These are phyloP conservation scores for Hyaloperonospora arabidopsidis DNA, from an alignment of 352 stramenopile species.

Conservation along the genomic window DNA sequence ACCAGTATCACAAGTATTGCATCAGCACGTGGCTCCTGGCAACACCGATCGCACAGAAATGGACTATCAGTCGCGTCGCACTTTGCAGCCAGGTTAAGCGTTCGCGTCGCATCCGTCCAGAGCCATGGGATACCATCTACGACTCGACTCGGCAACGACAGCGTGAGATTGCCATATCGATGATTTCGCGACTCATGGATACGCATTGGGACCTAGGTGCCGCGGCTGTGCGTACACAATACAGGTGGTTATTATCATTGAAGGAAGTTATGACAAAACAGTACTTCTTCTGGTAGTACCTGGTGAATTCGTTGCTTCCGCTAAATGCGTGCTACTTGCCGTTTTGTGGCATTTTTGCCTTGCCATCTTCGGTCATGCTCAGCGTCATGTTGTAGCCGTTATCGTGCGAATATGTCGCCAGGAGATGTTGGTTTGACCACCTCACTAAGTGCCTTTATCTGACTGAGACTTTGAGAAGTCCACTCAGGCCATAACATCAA, in stretches of 20 bases:
- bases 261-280: conserved; percentile 51
- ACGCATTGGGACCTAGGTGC: conserved; percentile 49
- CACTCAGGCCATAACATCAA: too few relatives aligned
- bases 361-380: too few relatives aligned
- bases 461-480: too few relatives aligned
- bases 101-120: conserved; percentile 64
- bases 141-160: conserved; percentile 66
- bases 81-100: conserved; percentile 62
- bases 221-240: conserved; percentile 46
- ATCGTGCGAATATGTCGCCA: too few relatives aligned
- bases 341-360: conserved; percentile 14
- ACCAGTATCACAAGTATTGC: conserved; percentile 61
- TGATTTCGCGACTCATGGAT: conserved; percentile 83
- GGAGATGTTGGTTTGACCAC: too few relatives aligned
- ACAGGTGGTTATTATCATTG: conserved; percentile 56
- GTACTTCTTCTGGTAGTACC: conserved; percentile 53
- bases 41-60: conserved; percentile 71
- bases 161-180: conserved; percentile 6
- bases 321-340: conserved; percentile 27
- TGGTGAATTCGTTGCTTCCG: conserved; percentile 2
- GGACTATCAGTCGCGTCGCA: conserved; percentile 65
- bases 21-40: conserved; percentile 63
- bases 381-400: too few relatives aligned
- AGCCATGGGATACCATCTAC: conserved; percentile 78
- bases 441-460: too few relatives aligned